Conservation (phyloP, 1,139 yeast species). For the Entelexis sorbosivorans region DNA sequence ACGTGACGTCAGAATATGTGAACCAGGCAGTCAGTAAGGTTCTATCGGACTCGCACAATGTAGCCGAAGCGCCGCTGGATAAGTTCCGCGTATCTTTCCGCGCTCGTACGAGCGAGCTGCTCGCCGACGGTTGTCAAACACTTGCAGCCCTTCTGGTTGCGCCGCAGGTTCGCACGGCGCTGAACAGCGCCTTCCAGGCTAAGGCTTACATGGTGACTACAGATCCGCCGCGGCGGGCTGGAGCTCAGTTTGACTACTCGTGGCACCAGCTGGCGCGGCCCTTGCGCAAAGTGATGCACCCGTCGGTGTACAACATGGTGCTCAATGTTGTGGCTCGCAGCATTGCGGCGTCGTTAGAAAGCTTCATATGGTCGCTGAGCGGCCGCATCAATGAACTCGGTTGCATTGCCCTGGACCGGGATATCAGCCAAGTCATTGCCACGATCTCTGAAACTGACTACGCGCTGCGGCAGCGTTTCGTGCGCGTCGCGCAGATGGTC, state of each 20-base stretch:
- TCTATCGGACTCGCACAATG: neutral
- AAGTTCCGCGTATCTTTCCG: constrained; percentile 30
- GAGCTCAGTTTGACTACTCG: constrained; percentile 38
- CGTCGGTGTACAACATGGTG: constrained; percentile 40
- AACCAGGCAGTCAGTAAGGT: constrained; percentile 8
- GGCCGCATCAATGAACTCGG: constrained; percentile 72
- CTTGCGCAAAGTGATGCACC: constrained; percentile 46
- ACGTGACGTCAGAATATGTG: constrained; percentile 47
- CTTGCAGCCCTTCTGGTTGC: constrained; percentile 52
- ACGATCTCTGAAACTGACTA: constrained; percentile 36
- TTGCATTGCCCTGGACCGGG: constrained; percentile 72
- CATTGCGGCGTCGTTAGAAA: constrained; percentile 47
- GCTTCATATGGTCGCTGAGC: constrained; percentile 53
- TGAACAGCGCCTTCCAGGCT: constrained; percentile 43
- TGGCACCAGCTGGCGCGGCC: constrained; percentile 63
- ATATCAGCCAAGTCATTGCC: constrained; percentile 56
- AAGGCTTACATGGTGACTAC: constrained; percentile 39
- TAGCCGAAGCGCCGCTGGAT: constrained; percentile 24
- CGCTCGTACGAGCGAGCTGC: constrained; percentile 37
- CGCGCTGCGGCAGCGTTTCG: constrained; percentile 63
- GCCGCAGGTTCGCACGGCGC: constrained; percentile 38
- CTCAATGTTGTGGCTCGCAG: constrained; percentile 44
- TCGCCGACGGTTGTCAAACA: constrained; percentile 44
- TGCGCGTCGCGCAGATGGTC: constrained; percentile 72
- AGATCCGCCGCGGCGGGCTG: constrained; percentile 17